Base-by-base conservation (phyloP, 1,139 yeast genomes). In the Wickerhamomyces sp. region DNA sequence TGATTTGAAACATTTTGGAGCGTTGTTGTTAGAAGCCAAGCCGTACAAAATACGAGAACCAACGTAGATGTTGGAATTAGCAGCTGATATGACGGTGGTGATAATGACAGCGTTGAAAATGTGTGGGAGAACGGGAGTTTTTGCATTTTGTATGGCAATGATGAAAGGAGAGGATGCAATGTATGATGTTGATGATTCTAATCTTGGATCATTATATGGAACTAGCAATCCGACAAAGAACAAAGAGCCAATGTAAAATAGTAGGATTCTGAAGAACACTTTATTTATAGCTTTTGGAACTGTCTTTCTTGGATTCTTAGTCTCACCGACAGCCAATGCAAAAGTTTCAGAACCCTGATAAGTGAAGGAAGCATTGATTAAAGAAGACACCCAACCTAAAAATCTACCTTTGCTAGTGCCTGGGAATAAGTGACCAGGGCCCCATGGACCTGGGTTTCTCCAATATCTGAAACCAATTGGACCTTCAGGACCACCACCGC, bases 391-490 rank as follows among this genome's bases (percentile, higher is more conserved):
- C 81, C 85, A 80, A 33, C 84, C 87, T 42, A 80, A 67, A 54
- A 81, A 81, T 51, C 79, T 63, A 24, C 94, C 95, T n/a, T 85
- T 79, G 25, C 72, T 59, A 12, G 85, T 76, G 17, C 65, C 59
- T 9, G 61, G 64, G 36, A 76, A 72, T 60, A 45, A 78, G 66
- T 48, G 59, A 68, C 74, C 84, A 36, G 66, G 67, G 47, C 87
- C 89, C 80, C 75, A 87, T 2, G 96, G 81, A 39, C 96, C 96
- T 4, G 96, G 96, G 56, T 89, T 67, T 63, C 90, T 78, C 97
- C 97, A 90, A 67, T 89, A 88, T 60, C 89, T 72, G 70, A 83
- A 84, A 7, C 92, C 95, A 35, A 85, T 74, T 13, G 90, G 84
- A 17, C 92, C 90, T 7, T 76, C 68, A 35, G 64, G 55, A 40